Evolutionary conservation across 2,329 filamentous ascomycete species (phyloP).

Genomic region (Samsoniella hepiali): DNA sequence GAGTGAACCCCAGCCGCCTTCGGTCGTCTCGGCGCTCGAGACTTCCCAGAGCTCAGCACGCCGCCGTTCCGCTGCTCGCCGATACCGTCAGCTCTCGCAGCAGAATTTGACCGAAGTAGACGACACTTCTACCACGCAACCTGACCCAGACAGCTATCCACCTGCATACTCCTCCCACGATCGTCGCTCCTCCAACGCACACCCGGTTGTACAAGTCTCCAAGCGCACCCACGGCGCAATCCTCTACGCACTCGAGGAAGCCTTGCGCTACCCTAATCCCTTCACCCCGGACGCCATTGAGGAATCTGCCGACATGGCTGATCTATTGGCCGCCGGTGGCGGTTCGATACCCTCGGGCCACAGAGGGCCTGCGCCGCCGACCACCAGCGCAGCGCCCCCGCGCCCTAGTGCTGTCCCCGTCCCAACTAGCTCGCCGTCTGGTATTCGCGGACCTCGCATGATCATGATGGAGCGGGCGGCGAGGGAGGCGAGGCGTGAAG

Average conservation of each 20-base stretch:
- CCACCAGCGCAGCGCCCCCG: conserved; percentile 36
- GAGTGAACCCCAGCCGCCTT: conserved; percentile 14
- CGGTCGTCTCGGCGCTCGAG: conserved; percentile 39
- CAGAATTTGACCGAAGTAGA: conserved; percentile 48
- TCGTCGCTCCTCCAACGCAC: conserved; percentile 34
- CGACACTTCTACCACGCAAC: conserved; percentile 36
- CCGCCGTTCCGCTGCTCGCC: conserved; percentile 24
- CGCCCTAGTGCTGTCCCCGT: conserved; percentile 48
- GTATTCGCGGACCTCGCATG: conserved; percentile 79
- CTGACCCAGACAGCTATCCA: conserved; percentile 26
- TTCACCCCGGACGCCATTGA: conserved; percentile 84
- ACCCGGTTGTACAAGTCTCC: conserved; percentile 64
- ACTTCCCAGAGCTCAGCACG: conserved; percentile 27
- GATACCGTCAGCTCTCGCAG: conserved; percentile 42
- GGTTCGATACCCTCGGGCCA: conserved; percentile 51
- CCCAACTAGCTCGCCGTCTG: conserved; percentile 55
- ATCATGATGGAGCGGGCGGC: conserved; percentile 86
- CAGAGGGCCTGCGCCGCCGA: not conserved
- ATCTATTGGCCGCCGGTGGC: conserved; percentile 55
- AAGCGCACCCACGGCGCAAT: conserved; percentile 84
- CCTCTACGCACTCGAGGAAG: conserved; percentile 88
- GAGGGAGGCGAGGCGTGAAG: conserved; percentile 68
- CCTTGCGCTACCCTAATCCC: conserved; percentile 73
- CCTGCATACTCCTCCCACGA: conserved; percentile 32
- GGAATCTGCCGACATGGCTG: conserved; percentile 90